These are phyloP conservation scores for Coemansia sp. DNA, from an alignment of 192 early-diverging fungal species.

Conservation along the genomic window DNA sequence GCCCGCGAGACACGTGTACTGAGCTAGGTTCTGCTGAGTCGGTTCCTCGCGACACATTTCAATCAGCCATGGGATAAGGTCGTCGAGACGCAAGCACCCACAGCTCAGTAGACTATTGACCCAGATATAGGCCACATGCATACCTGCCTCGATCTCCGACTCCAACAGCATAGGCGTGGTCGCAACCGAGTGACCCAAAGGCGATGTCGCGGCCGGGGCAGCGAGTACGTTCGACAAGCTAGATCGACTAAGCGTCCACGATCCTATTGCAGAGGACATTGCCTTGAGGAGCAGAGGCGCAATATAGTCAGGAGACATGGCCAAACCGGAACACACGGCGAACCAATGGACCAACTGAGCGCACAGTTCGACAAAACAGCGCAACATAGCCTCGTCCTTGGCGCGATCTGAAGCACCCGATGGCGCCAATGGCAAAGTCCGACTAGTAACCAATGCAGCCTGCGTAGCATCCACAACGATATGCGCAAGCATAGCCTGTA, in stretches of 20 bases:
- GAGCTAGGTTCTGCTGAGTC: slow-evolving; percentile 14
- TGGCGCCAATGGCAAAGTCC: slow-evolving; percentile 17
- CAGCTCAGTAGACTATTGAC: slow-evolving; percentile 22
- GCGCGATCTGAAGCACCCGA: slow-evolving; percentile 15
- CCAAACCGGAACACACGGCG: slow-evolving; percentile 24
- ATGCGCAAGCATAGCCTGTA: slow-evolving; percentile 27
- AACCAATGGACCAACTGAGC: slow-evolving; percentile 38
- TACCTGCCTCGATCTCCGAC: slow-evolving; percentile 19
- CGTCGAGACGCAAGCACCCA: slow-evolving; percentile 36
- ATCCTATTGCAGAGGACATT: not conserved
- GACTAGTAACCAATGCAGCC: slow-evolving; percentile 29
- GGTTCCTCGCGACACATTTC: slow-evolving; percentile 19
- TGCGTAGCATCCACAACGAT: slow-evolving; percentile 24
- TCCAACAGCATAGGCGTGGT: slow-evolving; percentile 14
- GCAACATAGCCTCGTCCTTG: slow-evolving; percentile 27
- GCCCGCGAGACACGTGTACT: slow-evolving; percentile 28
- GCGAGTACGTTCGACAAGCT: not conserved
- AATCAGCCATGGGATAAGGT: slow-evolving; percentile 43
- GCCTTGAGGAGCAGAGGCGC: slow-evolving; percentile 17
- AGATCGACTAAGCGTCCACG: slow-evolving; percentile 20
- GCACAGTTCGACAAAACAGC: slow-evolving; percentile 33
- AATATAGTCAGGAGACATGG: slow-evolving; percentile 12
- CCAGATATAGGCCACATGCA: slow-evolving; percentile 27
- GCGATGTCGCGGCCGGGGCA: not conserved
- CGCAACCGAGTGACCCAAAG: not conserved